Base-by-base conservation (phyloP, 176 grass and related monocot genomes). In the Ensete glaucum region DNA sequence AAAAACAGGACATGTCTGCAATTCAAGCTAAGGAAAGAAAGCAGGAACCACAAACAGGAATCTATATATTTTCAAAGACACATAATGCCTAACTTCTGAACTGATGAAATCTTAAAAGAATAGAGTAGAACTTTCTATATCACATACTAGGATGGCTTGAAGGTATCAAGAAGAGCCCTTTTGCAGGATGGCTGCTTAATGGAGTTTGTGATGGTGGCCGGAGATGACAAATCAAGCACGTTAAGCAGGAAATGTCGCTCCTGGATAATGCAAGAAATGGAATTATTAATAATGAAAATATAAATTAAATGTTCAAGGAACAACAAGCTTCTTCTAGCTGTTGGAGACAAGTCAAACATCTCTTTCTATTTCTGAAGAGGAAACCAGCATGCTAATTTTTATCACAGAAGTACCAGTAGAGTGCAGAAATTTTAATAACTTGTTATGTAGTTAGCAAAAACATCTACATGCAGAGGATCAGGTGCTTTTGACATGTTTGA, bases 131-230 rank as follows among this genome's bases (percentile, higher is more conserved):
- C 9, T 58, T 59, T 19, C 52, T 21, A 69, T 17, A 76, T 43
- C 54, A 26, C 20, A 52, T 4, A 70, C 21, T 64, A 64, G 34
- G 58, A 64, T 65, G 55, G 69, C 85, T 76, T 89, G 71, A 91
- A 88, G 84, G 77, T 93, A 85, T 88, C 91, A 82, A 93, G 87
- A 84, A 99, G 96, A 91, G 85, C 88, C 84, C 91, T 95, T 91
- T 95, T 95, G 88, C 91, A 99, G 71, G 91, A 84, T 67, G 91
- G 91, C 64, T 89, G 86, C 76, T 91, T 85, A 82, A 86, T 84
- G 76, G 80, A 66, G 9, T 89, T 81, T 65, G 75, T 73, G 75
- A 56, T 89, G 49, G 81, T 69, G 53, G 54, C 86, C 22, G 96
- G 91, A 52, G 91, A 94, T 65, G 90, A 77, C 81, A 94, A 64